Evolutionary conservation across 441 rosid genomes (phyloP).

Genomic region (Arabidopsis hybrid): DNA sequence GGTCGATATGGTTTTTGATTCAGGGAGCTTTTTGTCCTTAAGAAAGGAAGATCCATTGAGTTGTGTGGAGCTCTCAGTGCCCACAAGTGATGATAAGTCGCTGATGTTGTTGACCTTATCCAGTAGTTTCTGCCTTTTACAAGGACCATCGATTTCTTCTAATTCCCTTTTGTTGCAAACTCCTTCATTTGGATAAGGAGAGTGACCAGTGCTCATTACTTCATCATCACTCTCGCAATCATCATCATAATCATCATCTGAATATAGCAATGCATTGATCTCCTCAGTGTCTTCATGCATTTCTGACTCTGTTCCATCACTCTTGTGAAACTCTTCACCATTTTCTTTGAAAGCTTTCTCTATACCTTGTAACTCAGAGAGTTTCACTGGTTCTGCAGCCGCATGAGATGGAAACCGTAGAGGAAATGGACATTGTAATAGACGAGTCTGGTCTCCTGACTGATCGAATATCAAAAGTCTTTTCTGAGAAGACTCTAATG

Average conservation of each 20-base stretch:
- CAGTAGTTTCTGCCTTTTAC: constrained; percentile 67
- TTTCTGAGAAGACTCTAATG: constrained; percentile 50
- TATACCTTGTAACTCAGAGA: constrained; percentile 44
- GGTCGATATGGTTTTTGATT: constrained; percentile 55
- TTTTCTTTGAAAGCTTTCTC: constrained; percentile 40
- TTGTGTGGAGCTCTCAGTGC: constrained; percentile 49
- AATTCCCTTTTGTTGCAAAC: constrained; percentile 46
- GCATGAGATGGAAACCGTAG: constrained; percentile 43
- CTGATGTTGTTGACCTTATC: constrained; percentile 41
- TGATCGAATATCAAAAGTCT: constrained; percentile 72
- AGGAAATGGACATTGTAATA: constrained; percentile 56
- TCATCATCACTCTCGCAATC: constrained; percentile 53
- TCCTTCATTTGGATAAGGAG: constrained; percentile 57
- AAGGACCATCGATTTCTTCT: constrained; percentile 56
- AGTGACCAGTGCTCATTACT: constrained; percentile 85
- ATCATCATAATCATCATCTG: constrained; percentile 60
- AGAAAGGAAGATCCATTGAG: constrained; percentile 32
- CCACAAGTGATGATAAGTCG: constrained; percentile 50
- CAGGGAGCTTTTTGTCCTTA: constrained; percentile 54
- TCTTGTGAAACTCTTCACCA: constrained; percentile 53
- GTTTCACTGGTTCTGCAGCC: constrained; percentile 40
- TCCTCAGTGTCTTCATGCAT: constrained; percentile 94
- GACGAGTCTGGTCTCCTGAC: constrained; percentile 69
- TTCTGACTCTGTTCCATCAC: constrained; percentile 56
- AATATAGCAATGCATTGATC: constrained; percentile 87